A percentile compares a stretch with the other conserved stretches of the same genome.
Evolutionary conservation across 2,329 filamentous ascomycete genomes (phyloP).

Genomic region (Aureobasidium lini): DNA sequence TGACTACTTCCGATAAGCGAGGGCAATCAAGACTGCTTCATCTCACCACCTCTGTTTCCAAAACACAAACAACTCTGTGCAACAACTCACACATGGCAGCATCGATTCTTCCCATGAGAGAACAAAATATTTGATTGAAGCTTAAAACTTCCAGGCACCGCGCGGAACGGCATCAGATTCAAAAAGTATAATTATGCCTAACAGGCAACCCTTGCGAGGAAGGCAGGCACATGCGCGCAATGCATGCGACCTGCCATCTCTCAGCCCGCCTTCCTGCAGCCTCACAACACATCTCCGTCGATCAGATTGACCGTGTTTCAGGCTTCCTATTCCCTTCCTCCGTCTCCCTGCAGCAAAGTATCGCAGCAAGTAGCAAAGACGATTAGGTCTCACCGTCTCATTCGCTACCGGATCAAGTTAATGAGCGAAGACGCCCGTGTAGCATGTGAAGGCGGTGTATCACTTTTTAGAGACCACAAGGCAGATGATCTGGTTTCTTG

Average conservation of each 20-base stretch:
- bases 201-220: background rate
- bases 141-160: background rate
- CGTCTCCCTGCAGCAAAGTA: background rate
- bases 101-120: background rate
- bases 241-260: slow-evolving; percentile 1
- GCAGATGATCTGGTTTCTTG: background rate
- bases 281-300: background rate
- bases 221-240: background rate
- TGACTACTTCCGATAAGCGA: too few species aligned
- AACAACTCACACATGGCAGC: too few species aligned
- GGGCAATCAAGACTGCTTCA: too few species aligned
- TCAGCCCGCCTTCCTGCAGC: background rate
- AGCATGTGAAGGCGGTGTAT: background rate
- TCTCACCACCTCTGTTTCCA: too few species aligned
- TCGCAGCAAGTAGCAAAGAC: background rate
- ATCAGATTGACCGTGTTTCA: slow-evolving; percentile 6
- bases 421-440: background rate
- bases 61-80: too few species aligned
- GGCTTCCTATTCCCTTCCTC: background rate
- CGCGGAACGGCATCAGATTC: background rate
- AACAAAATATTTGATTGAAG: background rate
- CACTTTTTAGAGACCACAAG: background rate
- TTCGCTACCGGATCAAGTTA: background rate
- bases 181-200: background rate
- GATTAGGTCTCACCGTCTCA: background rate